Conservation (phyloP, 805 yeast species). For the Myxozyma lipomycoides region DNA sequence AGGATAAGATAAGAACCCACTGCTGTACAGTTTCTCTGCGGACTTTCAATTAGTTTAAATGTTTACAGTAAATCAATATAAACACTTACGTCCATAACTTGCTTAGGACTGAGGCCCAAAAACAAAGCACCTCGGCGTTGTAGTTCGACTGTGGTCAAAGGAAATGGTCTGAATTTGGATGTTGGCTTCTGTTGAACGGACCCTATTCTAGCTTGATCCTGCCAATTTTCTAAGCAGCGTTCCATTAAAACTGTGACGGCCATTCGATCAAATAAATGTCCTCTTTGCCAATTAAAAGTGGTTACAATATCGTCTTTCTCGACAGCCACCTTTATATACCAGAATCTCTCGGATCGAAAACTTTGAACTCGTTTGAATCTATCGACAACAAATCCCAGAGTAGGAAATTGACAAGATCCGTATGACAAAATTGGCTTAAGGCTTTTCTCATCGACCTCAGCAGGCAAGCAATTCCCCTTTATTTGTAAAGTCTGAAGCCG, state of each 20-base stretch:
- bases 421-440: constrained; percentile 54
- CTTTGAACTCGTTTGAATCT: constrained; percentile 69
- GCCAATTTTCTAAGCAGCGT: constrained; percentile 49
- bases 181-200: constrained; percentile 59
- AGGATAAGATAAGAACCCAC: constrained; percentile 89
- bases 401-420: constrained; percentile 95
- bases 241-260: constrained; percentile 63
- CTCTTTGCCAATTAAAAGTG: constrained; percentile 60
- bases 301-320: constrained; percentile 39
- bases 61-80: background rate
- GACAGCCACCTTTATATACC: constrained; percentile 58
- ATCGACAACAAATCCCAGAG: constrained; percentile 93
- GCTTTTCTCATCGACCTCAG: too few relatives aligned
- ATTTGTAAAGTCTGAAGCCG: constrained; percentile 58
- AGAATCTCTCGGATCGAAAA: constrained; percentile 74
- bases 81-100: constrained; percentile 51
- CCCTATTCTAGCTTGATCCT: constrained; percentile 53
- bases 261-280: constrained; percentile 67
- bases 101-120: constrained; percentile 75
- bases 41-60: constrained; percentile 25
- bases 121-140: constrained; percentile 79
- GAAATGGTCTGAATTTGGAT: constrained; percentile 74
- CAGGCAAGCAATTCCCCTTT: background rate
- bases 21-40: constrained; percentile 83
- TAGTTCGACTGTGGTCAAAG: constrained; percentile 88